phyloP scores from a whole-genome alignment of 805 yeast genomes.

The Candida insectorum region DNA sequence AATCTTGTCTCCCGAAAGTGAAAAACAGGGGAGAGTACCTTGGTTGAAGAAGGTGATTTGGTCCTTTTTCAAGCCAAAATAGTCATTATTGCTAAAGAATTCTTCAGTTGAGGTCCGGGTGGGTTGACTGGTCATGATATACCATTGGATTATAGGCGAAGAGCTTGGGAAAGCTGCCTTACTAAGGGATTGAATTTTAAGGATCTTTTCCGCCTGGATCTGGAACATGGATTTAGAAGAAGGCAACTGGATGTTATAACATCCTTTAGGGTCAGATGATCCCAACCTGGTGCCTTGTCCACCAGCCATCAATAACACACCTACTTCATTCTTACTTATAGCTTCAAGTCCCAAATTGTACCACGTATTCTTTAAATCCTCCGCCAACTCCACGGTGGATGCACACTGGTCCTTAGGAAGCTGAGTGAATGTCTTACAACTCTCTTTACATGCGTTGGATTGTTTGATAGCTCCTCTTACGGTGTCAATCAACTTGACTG shows the following conservation, averaged over 20 bases:
- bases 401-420: constrained; percentile 48
- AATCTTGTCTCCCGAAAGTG: constrained; percentile 63
- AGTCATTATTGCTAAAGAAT: constrained; percentile 58
- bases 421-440: constrained; percentile 35
- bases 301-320: constrained; percentile 92
- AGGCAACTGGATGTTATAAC: constrained; percentile 83
- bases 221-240: constrained; percentile 83
- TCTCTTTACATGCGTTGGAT: constrained; percentile 13
- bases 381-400: constrained; percentile 43
- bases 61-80: constrained; percentile 62
- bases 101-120: constrained; percentile 72
- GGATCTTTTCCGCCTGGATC: constrained; percentile 85
- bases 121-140: constrained; percentile 92
- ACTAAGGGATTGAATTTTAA: constrained; percentile 59
- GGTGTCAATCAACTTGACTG: constrained; percentile 35
- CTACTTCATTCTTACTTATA: constrained; percentile 71
- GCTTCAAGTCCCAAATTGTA: constrained; percentile 59
- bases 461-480: constrained; percentile 45
- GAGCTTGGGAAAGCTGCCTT: constrained; percentile 18
- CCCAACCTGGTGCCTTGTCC: constrained; percentile 98
- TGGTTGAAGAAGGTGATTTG: constrained; percentile 86
- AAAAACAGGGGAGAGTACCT: constrained; percentile 91
- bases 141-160: constrained; percentile 61
- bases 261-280: constrained; percentile 88
- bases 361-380: constrained; percentile 37